Evolutionary conservation across 192 early-diverging fungal genomes (phyloP).

Genomic region (Gryganskiella cystojenkinii): DNA sequence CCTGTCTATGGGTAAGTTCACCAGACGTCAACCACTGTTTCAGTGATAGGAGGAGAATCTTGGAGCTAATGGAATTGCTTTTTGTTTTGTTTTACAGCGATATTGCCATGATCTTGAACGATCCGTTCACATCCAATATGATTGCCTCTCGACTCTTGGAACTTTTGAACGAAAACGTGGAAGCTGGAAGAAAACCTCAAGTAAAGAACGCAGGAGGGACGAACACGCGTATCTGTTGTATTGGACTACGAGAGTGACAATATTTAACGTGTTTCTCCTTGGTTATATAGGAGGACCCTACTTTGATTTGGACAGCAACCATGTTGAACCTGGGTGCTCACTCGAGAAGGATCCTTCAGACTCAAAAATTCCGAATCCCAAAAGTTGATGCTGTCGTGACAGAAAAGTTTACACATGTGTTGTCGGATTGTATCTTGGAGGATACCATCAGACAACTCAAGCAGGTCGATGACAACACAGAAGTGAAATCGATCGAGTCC

Average conservation of each 20-base stretch:
- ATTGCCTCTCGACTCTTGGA: conserved; percentile 58
- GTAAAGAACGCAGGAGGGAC: not conserved
- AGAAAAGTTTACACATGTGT: conserved; percentile 52
- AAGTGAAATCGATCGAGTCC: conserved; percentile 42
- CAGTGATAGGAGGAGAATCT: too few species aligned
- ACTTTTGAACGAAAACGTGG: conserved; percentile 42
- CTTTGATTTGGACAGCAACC: conserved; percentile 58
- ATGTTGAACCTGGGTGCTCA: conserved; percentile 65
- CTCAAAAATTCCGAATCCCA: conserved; percentile 56
- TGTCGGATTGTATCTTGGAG: conserved; percentile 49
- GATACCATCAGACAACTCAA: conserved; percentile 33
- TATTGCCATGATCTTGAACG: conserved; percentile 67
- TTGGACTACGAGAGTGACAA: too few species aligned
- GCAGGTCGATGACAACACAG: conserved; percentile 34
- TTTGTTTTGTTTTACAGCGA: conserved; percentile 51
- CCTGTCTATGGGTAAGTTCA: conserved; percentile 68
- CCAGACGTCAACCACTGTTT: too few species aligned
- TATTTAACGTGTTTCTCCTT: not conserved
- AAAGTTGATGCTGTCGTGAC: conserved; percentile 61
- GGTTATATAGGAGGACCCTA: conserved; percentile 17
- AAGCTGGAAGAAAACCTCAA: conserved; percentile 18
- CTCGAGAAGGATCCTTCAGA: conserved; percentile 57
- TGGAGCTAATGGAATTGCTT: not conserved
- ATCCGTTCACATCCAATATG: conserved; percentile 63
- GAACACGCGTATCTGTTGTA: not conserved